These are phyloP conservation scores for Tolypocladium pustulatum DNA, from an alignment of 2,329 filamentous ascomycete species.

Conservation along the genomic window DNA sequence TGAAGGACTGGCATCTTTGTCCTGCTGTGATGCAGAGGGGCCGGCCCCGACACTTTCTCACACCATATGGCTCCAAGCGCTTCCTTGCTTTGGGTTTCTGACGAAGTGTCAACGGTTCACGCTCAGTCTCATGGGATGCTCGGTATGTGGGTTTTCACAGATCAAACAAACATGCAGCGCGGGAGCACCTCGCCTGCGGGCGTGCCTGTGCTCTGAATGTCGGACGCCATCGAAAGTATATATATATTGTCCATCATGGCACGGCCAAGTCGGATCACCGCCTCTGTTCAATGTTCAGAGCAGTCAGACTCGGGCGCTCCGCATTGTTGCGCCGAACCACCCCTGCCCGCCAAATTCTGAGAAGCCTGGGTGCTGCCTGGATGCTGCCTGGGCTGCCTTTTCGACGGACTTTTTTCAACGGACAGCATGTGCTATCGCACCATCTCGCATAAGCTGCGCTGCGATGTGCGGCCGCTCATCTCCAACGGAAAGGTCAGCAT, in stretches of 20 bases:
- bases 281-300: background rate
- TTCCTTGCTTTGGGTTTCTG: background rate
- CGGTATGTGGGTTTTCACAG: background rate
- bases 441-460: constrained; percentile 15
- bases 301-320: background rate
- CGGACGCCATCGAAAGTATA: background rate
- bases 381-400: no score
- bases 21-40: background rate
- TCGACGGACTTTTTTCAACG: background rate
- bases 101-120: background rate
- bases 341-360: background rate
- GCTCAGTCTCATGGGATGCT: background rate
- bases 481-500: constrained; percentile 11
- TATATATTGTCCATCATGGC: background rate
- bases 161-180: background rate
- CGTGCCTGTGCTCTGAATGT: background rate
- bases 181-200: background rate
- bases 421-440: constrained; percentile 13
- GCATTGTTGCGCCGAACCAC: background rate
- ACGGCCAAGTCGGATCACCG: background rate
- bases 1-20: background rate
- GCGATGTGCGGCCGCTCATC: constrained; percentile 17
- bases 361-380: no score
- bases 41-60: background rate
- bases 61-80: background rate